Conservation (phyloP, 805 yeast genomes). For the Myxozyma vanderwaltii region DNA sequence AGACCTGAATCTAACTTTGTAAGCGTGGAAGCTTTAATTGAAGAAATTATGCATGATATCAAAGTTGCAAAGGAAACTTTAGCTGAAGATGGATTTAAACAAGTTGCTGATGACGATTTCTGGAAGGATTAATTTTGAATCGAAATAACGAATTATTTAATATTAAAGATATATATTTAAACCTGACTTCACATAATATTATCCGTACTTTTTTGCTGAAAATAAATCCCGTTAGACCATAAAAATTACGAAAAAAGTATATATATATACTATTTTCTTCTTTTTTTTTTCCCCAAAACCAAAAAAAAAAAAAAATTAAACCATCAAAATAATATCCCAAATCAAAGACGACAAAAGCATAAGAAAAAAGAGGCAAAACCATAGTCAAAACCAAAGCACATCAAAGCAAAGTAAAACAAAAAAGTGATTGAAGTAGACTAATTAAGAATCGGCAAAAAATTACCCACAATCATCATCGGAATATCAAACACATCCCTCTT, state of each 20-base stretch:
- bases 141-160: not conserved
- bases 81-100: conserved; percentile 12
- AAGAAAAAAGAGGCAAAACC: not conserved
- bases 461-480: conserved; percentile 96
- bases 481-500: conserved; percentile 94
- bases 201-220: too few species aligned
- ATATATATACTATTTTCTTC: too few species aligned
- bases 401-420: not conserved
- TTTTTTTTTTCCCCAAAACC: not conserved
- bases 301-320: not conserved
- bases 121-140: conserved; percentile 2
- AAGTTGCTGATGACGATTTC: conserved; percentile 17
- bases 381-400: not conserved
- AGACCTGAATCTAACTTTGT: conserved; percentile 89
- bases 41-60: conserved; percentile 81
- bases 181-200: not conserved
- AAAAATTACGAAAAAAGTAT: not conserved
- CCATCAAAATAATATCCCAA: not conserved
- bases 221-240: not conserved
- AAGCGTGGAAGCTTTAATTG: conserved; percentile 75
- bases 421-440: conserved; percentile 21
- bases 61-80: conserved; percentile 54
- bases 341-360: not conserved
- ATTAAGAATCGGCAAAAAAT: conserved; percentile 72
- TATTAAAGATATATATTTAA: not conserved